Conservation (phyloP, 208 protist genomes). For the Leishmania turanica region DNA sequence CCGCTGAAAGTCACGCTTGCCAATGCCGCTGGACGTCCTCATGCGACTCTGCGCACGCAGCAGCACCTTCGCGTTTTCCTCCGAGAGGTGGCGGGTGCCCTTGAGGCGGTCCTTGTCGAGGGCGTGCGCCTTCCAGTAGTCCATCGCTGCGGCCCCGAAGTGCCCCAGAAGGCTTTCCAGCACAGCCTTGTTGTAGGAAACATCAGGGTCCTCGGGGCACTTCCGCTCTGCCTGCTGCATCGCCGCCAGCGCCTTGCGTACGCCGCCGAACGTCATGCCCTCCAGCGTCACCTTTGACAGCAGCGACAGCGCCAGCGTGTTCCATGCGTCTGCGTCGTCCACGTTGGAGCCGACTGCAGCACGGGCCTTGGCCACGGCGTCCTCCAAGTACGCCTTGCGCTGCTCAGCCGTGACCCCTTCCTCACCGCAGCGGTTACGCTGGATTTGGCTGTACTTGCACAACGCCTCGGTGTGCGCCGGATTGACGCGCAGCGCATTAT, state of each 20-base stretch:
- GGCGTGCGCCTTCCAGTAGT: constrained; percentile 55
- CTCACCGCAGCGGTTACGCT: constrained; percentile 74
- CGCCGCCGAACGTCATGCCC: constrained; percentile 49
- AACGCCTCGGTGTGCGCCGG: constrained; percentile 54
- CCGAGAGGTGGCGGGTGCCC: constrained; percentile 44
- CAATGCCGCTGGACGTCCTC: constrained; percentile 47
- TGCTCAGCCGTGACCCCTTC: constrained; percentile 45
- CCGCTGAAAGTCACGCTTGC: constrained; percentile 60
- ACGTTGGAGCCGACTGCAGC: constrained; percentile 56
- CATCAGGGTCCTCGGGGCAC: constrained; percentile 59
- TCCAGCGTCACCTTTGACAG: constrained; percentile 63
- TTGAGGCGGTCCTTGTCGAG: constrained; percentile 62
- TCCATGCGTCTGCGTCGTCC: constrained; percentile 66
- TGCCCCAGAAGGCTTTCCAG: constrained; percentile 73
- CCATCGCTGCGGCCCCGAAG: constrained; percentile 59
- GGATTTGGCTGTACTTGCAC: constrained; percentile 82
- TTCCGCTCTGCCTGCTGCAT: constrained; percentile 66
- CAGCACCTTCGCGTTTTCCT: constrained; percentile 57
- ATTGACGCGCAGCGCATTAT: constrained; percentile 63
- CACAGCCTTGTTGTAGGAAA: constrained; percentile 81
- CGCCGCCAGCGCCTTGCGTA: constrained; percentile 49
- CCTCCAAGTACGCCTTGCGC: constrained; percentile 44
- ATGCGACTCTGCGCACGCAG: constrained; percentile 43
- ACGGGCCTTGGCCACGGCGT: constrained; percentile 63
- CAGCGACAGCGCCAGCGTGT: constrained; percentile 66